Evolutionary conservation across 176 grass and related monocot genomes (phyloP).

Genomic region (Puya raimondii): DNA sequence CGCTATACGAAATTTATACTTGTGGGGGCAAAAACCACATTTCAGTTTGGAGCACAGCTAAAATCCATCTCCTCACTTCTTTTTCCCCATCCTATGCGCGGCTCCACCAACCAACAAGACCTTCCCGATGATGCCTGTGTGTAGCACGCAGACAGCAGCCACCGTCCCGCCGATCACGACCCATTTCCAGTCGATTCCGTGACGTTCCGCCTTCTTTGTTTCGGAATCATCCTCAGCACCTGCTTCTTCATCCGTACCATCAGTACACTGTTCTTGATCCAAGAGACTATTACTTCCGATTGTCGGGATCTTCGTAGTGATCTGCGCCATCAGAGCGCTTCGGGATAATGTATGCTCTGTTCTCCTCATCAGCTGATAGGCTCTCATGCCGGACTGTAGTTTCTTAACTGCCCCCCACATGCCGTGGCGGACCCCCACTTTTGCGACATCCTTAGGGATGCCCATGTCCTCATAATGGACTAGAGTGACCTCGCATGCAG

Average conservation of each 20-base stretch:
- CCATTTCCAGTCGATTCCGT: constrained; percentile 84
- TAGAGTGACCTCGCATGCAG: constrained; percentile 87
- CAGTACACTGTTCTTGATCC: constrained; percentile 2
- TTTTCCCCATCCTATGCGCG: constrained; percentile 43
- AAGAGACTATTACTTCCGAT: constrained; percentile 13
- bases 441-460: constrained; percentile 93
- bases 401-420: constrained; percentile 99
- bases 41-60: neutral
- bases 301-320: constrained; percentile 44
- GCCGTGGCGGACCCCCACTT: constrained; percentile 75
- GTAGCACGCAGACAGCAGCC: constrained; percentile 54
- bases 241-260: neutral
- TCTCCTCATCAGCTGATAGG: constrained; percentile 55
- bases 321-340: constrained; percentile 45
- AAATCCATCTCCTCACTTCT: constrained; percentile 35
- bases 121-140: constrained; percentile 66
- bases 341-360: constrained; percentile 39
- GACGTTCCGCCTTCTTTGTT: constrained; percentile 20
- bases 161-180: constrained; percentile 63
- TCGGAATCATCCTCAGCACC: constrained; percentile 10
- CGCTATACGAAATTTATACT: too few species aligned
- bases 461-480: constrained; percentile 94
- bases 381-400: constrained; percentile 77
- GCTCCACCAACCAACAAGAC: constrained; percentile 61
- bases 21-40: neutral